A percentile compares a stretch with the other conserved stretches of the same genome.
phyloP scores from a whole-genome alignment of 2,329 filamentous ascomycete genomes.

The Colletotrichum spinosum region DNA sequence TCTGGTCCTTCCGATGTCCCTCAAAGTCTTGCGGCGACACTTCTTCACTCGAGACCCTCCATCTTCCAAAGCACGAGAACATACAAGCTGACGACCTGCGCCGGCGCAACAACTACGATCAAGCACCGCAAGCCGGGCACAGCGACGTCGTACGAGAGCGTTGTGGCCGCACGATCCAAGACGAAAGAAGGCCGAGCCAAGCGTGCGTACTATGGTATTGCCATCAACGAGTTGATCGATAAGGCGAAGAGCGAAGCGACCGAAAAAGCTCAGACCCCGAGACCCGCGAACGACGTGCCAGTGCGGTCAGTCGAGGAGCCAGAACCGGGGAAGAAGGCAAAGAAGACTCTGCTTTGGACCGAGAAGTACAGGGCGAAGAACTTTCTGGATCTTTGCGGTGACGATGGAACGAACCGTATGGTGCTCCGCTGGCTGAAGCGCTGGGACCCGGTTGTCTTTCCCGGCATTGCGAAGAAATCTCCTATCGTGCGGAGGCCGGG shows the following conservation, averaged over 20 bases:
- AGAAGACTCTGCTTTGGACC: conserved; percentile 82
- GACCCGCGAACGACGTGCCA: conserved; percentile 46
- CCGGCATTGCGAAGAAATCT: conserved; percentile 74
- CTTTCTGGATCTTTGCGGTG: conserved; percentile 93
- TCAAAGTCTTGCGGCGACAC: conserved; percentile 3
- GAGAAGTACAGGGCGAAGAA: conserved; percentile 95
- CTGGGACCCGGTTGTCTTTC: conserved; percentile 95
- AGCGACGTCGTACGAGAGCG: conserved; percentile 70
- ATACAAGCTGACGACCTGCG: conserved; percentile 64
- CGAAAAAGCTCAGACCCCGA: conserved; percentile 41
- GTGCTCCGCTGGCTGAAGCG: conserved; percentile 94
- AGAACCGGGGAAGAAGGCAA: conserved; percentile 51
- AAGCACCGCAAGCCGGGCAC: conserved; percentile 62
- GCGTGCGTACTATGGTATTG: conserved; percentile 89
- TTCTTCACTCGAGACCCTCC: conserved; percentile 38
- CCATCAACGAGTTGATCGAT: conserved; percentile 86
- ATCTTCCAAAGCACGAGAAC: conserved; percentile 35
- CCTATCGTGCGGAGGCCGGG: conserved; percentile 56
- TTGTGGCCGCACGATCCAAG: conserved; percentile 75
- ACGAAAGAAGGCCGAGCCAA: conserved; percentile 76
- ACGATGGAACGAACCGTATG: conserved; percentile 90
- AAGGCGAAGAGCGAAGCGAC: conserved; percentile 72
- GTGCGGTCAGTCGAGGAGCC: conserved; percentile 57
- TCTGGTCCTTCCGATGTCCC: background rate
- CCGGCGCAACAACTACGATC: conserved; percentile 68